These are phyloP conservation scores for Apiosordaria backusii DNA, from an alignment of 495 filamentous ascomycete species.

Conservation along the genomic window DNA sequence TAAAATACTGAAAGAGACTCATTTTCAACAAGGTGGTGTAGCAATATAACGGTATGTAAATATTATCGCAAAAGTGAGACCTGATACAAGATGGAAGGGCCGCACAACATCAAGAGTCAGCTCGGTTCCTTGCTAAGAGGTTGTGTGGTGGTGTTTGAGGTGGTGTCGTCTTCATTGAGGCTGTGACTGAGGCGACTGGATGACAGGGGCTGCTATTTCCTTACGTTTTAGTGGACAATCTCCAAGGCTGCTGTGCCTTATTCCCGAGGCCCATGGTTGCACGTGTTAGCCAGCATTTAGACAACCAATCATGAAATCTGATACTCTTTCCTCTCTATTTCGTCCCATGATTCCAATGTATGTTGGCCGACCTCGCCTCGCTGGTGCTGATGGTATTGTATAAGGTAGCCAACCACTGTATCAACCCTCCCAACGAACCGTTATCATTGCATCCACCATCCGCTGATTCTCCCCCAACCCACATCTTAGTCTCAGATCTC, in stretches of 20 bases:
- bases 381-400: not conserved
- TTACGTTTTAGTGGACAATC: no score
- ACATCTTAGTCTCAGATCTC: not conserved
- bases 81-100: not conserved
- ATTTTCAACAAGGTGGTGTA: not conserved
- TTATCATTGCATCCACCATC: not conserved
- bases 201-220: not conserved
- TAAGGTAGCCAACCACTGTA: not conserved
- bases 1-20: slow-evolving; percentile 2
- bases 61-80: not conserved
- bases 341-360: not conserved
- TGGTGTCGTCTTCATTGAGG: not conserved
- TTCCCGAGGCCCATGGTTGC: not conserved
- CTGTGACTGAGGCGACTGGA: not conserved
- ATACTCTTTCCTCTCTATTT: not conserved
- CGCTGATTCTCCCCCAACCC: not conserved
- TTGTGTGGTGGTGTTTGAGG: not conserved
- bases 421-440: not conserved
- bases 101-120: not conserved
- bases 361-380: not conserved
- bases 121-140: not conserved
- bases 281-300: not conserved
- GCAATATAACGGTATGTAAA: not conserved
- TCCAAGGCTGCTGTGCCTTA: not conserved
- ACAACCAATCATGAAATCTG: not conserved